Base-by-base conservation (phyloP, 1,284 basidiomycete genomes). In the Sporisorium iseilematis-ciliati region DNA sequence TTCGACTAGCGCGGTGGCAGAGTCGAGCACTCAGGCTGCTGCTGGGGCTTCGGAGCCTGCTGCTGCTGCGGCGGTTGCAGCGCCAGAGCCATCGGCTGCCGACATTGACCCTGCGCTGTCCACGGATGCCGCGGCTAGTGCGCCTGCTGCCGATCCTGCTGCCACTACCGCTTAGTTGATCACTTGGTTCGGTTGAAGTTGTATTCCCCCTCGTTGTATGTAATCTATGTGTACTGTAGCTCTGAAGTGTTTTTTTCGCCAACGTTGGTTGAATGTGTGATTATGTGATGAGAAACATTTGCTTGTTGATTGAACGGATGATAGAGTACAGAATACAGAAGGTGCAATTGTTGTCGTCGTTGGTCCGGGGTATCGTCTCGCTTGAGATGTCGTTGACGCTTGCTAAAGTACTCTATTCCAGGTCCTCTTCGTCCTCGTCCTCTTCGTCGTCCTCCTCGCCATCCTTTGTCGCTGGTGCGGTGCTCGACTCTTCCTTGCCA, bases 91-190 rank as follows among this genome's bases (percentile, higher is more conserved):
- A 5, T 14, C 18, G 21, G 57, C 66, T 26, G 45, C 56, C 21
- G 65, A 57, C n/a, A 58, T 73, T 46, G 70, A 73, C 41, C 65
- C 70, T 29, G 70, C 65, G 21, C 49, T 73, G 29, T 49, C 29
- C 48, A 20, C 26, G 26, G 60, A 68, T 7, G 35, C 48, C 35
- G 23, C 16, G 21, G 23, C 56, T 42, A 48, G 23, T 21, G 51
- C 55, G 7, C 4, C 35, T 31, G 50, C 38, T 46, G 54, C 57
- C 21, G 57, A 51, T 29, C 58, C 62, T 7, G 65, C 58, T 38
- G 29, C 55, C 42, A 49, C 66, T 21, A 58, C 65, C 18, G 55
- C 53, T 41, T 57, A 43, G 38, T 25, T 49, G 35, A n/a, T 7
- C 16, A 25, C 12, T 53, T 20, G 20, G 14, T 40, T 10, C 21